Percentiles rank a stretch among this genome's conserved stretches.
phyloP scores from a whole-genome alignment of 805 yeast genomes.

The Candida quercuum region DNA sequence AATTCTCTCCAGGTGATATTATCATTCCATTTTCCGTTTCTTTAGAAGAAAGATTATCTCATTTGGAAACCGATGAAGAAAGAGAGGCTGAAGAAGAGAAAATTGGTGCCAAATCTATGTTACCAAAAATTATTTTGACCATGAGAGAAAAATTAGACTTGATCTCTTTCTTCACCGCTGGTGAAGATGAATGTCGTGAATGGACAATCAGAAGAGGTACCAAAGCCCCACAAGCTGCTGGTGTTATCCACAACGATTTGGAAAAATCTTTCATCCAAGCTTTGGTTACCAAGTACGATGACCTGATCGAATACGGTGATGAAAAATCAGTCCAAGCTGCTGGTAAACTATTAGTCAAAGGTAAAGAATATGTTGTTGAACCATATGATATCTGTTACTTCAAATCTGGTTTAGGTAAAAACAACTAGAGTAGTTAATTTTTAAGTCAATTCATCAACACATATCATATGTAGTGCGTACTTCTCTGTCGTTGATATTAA shows the following conservation, averaged over 20 bases:
- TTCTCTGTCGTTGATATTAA: no score
- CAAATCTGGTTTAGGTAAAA: constrained; percentile 93
- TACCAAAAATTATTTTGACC: constrained; percentile 78
- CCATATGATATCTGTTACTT: constrained; percentile 91
- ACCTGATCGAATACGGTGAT: constrained; percentile 70
- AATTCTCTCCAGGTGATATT: constrained; percentile 80
- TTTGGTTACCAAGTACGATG: constrained; percentile 82
- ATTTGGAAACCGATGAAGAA: constrained; percentile 80
- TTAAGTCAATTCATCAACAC: background rate
- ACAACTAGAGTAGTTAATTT: constrained; percentile 23
- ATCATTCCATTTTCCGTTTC: constrained; percentile 92
- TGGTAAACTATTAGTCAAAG: constrained; percentile 87
- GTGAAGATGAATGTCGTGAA: constrained; percentile 94
- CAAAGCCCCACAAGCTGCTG: constrained; percentile 98
- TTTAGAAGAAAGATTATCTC: constrained; percentile 87
- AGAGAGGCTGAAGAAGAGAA: constrained; percentile 70
- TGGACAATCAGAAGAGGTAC: constrained; percentile 95
- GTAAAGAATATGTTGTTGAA: constrained; percentile 91
- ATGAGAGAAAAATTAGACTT: constrained; percentile 86
- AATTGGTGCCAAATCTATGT: constrained; percentile 69
- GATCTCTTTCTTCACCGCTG: constrained; percentile 93
- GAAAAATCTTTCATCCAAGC: constrained; percentile 94
- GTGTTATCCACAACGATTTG: constrained; percentile 93
- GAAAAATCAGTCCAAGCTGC: constrained; percentile 79
- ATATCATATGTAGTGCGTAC: no score